phyloP scores from a whole-genome alignment of 2,329 filamentous ascomycete species.

The Ophiocordyceps sinensis region DNA sequence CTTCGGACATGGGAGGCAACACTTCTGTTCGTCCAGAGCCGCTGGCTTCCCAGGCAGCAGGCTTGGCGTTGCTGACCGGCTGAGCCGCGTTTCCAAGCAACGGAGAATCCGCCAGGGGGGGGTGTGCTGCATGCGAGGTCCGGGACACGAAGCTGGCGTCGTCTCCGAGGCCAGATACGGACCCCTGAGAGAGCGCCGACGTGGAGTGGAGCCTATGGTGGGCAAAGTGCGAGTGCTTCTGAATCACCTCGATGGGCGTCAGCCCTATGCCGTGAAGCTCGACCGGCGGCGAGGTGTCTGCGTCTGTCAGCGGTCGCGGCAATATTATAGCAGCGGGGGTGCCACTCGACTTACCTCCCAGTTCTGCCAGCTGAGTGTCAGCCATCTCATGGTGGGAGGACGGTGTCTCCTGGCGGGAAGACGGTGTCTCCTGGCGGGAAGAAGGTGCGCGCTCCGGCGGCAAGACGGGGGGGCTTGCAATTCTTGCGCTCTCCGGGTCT shows the following conservation, averaged over 20 bases:
- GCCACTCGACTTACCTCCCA: conserved; percentile 24
- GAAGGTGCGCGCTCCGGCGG: neutral
- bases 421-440: neutral
- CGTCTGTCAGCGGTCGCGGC: neutral
- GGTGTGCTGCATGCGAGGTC: conserved; percentile 8
- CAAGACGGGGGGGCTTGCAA: conserved; percentile 7
- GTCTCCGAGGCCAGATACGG: conserved; percentile 9
- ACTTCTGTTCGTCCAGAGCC: neutral
- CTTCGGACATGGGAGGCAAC: neutral
- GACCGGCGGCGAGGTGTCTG: conserved; percentile 26
- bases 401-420: neutral
- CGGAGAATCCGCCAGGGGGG: conserved; percentile 2
- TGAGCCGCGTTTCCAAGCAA: neutral
- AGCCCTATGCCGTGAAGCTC: conserved; percentile 32
- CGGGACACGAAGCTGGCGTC: conserved; percentile 14
- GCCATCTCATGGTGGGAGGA: conserved; percentile 24
- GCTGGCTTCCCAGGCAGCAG: neutral
- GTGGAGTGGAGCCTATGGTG: conserved; percentile 5
- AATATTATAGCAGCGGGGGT: neutral
- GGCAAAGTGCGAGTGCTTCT: conserved; percentile 15
- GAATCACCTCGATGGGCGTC: conserved; percentile 23
- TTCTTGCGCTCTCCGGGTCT: conserved; percentile 24
- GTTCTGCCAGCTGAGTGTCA: conserved; percentile 28
- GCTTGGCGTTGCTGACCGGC: neutral
- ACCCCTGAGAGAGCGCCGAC: conserved; percentile 6